phyloP scores from a whole-genome alignment of 441 rosid species.

The Corymbia citriodora region DNA sequence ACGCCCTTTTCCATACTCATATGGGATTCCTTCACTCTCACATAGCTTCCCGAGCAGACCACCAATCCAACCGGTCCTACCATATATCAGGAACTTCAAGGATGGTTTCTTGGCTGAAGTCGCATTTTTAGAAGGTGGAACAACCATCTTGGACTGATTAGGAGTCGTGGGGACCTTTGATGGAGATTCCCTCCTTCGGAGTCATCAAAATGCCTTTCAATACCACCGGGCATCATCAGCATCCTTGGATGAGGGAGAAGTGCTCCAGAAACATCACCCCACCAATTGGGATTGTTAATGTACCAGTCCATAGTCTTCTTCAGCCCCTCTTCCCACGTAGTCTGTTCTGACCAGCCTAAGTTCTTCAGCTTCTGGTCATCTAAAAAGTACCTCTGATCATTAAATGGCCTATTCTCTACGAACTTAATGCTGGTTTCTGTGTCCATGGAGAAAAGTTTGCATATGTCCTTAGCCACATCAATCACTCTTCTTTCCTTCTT shows the following conservation, averaged over 20 bases:
- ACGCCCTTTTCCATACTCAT: constrained; percentile 82
- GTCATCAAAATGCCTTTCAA: constrained; percentile 53
- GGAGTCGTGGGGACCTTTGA: constrained; percentile 23
- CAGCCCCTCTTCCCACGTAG: constrained; percentile 85
- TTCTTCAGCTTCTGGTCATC: constrained; percentile 83
- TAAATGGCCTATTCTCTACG: constrained; percentile 87
- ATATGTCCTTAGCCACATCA: constrained; percentile 80
- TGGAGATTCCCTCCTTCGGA: constrained; percentile 50
- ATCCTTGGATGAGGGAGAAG: constrained; percentile 89
- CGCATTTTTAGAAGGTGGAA: constrained; percentile 40
- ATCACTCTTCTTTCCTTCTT: constrained; percentile 87
- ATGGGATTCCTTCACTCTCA: constrained; percentile 71
- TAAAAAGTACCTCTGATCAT: constrained; percentile 89
- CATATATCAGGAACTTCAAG: constrained; percentile 81
- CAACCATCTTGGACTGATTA: constrained; percentile 65
- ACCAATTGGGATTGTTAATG: constrained; percentile 83
- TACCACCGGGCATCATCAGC: constrained; percentile 94
- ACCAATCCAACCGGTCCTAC: constrained; percentile 92
- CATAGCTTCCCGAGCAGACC: constrained; percentile 75
- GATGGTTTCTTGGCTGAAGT: constrained; percentile 37
- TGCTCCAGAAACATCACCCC: constrained; percentile 95
- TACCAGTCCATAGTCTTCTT: constrained; percentile 88
- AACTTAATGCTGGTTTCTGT: constrained; percentile 63
- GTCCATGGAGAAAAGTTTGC: constrained; percentile 64
- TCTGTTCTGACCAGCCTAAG: constrained; percentile 82